phyloP scores from a whole-genome alignment of 345 rosid genomes.

The Corchorus olitorius region DNA sequence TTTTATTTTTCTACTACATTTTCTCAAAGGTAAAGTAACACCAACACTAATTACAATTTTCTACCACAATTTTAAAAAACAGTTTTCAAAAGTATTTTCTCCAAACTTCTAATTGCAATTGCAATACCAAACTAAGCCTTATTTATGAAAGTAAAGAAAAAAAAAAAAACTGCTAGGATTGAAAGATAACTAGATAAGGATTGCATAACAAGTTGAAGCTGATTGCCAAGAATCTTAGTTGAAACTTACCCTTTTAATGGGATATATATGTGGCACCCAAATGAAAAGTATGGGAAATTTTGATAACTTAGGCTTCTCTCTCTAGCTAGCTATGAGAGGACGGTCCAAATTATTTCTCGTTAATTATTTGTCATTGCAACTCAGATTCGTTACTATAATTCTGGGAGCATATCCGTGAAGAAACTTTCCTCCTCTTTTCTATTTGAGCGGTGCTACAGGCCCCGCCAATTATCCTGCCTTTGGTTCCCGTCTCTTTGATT shows the following conservation, averaged over 20 bases:
- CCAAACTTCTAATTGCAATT: too few relatives aligned
- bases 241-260: constrained; percentile 6
- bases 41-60: too few relatives aligned
- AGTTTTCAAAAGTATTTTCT: too few relatives aligned
- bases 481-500: too few relatives aligned
- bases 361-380: not conserved
- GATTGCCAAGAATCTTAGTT: constrained; percentile 3
- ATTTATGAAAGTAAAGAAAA: not conserved
- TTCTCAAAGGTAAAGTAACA: too few relatives aligned
- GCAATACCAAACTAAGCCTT: too few relatives aligned
- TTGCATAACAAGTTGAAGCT: constrained; percentile 3
- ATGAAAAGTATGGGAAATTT: not conserved
- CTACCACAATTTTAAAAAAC: too few relatives aligned
- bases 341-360: not conserved
- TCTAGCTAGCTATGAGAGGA: not conserved
- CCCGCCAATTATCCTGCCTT: too few relatives aligned
- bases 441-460: too few relatives aligned
- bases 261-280: not conserved
- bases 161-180: not conserved
- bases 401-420: not conserved
- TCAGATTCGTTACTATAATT: not conserved
- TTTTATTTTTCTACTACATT: too few relatives aligned
- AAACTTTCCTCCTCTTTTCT: not conserved
- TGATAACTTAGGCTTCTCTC: not conserved
- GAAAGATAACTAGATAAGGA: constrained; percentile 13